Evolutionary conservation across 2,329 filamentous ascomycete genomes (phyloP).

Genomic region (Penicillium sumatraense): DNA sequence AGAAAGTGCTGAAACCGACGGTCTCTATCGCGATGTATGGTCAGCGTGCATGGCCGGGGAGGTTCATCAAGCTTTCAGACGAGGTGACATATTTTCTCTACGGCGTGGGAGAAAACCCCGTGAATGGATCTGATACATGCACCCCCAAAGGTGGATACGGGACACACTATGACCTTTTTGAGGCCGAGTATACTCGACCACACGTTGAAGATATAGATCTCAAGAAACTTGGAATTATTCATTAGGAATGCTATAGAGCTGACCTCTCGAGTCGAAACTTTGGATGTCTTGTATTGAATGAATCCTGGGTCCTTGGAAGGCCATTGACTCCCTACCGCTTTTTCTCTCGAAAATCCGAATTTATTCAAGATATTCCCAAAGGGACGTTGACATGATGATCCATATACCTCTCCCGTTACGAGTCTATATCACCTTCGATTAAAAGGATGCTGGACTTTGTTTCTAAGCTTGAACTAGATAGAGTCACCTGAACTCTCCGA

Average conservation of each 20-base stretch:
- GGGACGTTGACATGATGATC: no score
- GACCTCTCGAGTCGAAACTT: not conserved
- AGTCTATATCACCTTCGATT: no score
- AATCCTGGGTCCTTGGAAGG: not conserved
- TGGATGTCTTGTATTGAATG: not conserved
- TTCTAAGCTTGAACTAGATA: no score
- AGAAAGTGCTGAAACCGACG: conserved; percentile 5
- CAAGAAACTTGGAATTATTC: conserved; percentile 11
- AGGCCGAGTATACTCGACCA: conserved; percentile 12
- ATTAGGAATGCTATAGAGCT: no score
- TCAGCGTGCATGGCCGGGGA: not conserved
- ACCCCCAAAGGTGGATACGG: conserved; percentile 6
- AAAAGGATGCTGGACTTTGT: no score
- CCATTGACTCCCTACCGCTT: not conserved
- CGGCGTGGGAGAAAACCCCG: conserved; percentile 7
- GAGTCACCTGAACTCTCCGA: no score
- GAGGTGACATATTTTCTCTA: conserved; percentile 14
- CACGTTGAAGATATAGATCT: conserved; percentile 5
- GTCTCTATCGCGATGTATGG: conserved; percentile 6
- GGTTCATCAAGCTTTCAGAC: conserved; percentile 4
- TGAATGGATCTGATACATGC: not conserved
- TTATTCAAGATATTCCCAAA: no score
- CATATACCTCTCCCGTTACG: no score
- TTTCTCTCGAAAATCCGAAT: no score
- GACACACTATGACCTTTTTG: conserved; percentile 10